A percentile compares a stretch with the other conserved stretches of the same genome.
Conservation (phyloP, 371 early-diverging fungal species). For the Sporodiniella umbellata region DNA sequence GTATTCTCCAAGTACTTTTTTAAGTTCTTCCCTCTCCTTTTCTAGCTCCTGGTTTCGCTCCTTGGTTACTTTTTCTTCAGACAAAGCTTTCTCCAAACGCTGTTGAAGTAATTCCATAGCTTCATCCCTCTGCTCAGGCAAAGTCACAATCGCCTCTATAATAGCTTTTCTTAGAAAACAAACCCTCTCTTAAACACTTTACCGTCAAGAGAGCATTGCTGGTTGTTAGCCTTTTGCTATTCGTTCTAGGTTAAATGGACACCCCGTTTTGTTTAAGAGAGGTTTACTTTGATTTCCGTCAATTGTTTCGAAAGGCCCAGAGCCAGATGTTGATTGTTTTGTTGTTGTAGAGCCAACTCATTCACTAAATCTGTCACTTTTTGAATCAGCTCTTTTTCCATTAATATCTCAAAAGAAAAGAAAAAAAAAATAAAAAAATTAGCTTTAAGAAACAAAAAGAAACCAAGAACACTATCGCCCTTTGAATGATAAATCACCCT, state of each 20-base stretch:
- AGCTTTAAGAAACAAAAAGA: too few relatives aligned
- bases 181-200: neutral
- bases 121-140: slow-evolving; percentile 21
- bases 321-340: slow-evolving; percentile 33
- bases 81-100: slow-evolving; percentile 8
- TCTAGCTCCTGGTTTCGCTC: slow-evolving; percentile 24
- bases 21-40: slow-evolving; percentile 24
- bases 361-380: slow-evolving; percentile 28
- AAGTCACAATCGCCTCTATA: neutral
- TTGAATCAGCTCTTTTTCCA: slow-evolving; percentile 35
- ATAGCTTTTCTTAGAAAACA: neutral
- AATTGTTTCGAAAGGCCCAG: slow-evolving; percentile 16
- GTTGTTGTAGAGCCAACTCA: slow-evolving; percentile 29
- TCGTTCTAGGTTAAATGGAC: too few relatives aligned
- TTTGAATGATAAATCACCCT: too few relatives aligned
- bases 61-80: slow-evolving; percentile 11
- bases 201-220: slow-evolving; percentile 6
- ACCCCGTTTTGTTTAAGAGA: too few relatives aligned
- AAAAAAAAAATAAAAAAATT: slow-evolving; percentile 1
- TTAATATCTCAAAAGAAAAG: slow-evolving; percentile 5
- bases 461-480: too few relatives aligned
- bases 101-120: slow-evolving; percentile 9
- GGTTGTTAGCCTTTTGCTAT: slow-evolving; percentile 8
- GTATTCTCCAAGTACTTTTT: slow-evolving; percentile 30
- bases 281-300: slow-evolving; percentile 28